Evolutionary conservation across 1,284 basidiomycete genomes (phyloP), one percentile per base, ranked within the genome.

Genomic region (Leccinum ambiguum): DNA sequence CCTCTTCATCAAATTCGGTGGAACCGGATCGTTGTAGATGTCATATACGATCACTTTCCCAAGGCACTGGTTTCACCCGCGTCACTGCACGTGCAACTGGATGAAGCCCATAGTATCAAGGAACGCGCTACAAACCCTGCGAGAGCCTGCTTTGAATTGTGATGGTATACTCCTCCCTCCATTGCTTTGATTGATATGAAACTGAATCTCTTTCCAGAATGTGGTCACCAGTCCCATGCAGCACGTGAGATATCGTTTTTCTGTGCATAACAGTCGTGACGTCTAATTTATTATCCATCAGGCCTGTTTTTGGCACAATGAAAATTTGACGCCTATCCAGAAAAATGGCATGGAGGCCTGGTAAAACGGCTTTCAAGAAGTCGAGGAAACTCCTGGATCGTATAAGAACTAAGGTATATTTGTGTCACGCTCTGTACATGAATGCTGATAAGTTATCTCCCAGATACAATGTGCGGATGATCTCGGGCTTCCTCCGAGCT

Each of bases 101-200:
- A 99, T 72, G 97, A 99, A 79, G 97, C 97, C 7, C 97, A 99
- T 78, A 98, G 97, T 75, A 99, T 97, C 81, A 97, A 96, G 76
- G 97, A 99, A 75, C 87, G 97, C 14, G 80, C 89, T 2, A 97
- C 95, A 1, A 98, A 98, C 74, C 98, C 97, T 0, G 96, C 97
- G 2, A 98, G 97, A 77, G 96, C 94, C 10, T 86, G 95, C 0
- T 99, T 99, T 75, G 50, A 81, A 82, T 50, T 99, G 97, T 77
- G 94, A 97, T 76, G 87, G 92, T 92, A 69, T 61, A 82, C 64
- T 62, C 54, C 43, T 23, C 36, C 50, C 2, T 61, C 7, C n/a
- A 11, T 6, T 13, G 33, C 11, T 21, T 18, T n/a, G 5, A 64
- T n/a, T 23, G 6, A 43, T 54, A 13, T 43, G 30, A 21, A 14